Evolutionary conservation across 2,329 filamentous ascomycete genomes (phyloP).

Genomic region (Fusarium ramigenum): DNA sequence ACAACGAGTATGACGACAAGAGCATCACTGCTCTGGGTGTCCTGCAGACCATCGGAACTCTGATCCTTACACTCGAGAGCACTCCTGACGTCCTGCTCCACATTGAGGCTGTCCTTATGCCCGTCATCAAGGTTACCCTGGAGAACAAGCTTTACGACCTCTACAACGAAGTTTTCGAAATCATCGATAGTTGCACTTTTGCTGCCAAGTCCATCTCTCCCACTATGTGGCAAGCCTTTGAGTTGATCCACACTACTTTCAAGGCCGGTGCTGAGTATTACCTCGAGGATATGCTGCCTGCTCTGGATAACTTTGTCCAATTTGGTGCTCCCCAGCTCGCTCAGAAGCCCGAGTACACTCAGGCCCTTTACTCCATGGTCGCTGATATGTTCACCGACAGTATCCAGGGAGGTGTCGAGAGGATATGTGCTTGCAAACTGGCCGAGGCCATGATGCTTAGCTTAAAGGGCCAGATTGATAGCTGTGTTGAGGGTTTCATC

Average conservation of each 20-base stretch:
- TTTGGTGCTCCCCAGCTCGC: constrained; percentile 85
- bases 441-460: constrained; percentile 98
- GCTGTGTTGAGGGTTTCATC: constrained; percentile 88
- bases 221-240: constrained; percentile 99
- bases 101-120: constrained; percentile 95
- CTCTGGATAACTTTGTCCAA: constrained; percentile 96
- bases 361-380: constrained; percentile 93
- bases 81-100: constrained; percentile 95
- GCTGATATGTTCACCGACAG: constrained; percentile 92
- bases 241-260: constrained; percentile 95
- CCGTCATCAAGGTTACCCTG: constrained; percentile 92
- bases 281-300: constrained; percentile 97
- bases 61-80: constrained; percentile 96
- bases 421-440: constrained; percentile 97
- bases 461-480: constrained; percentile 86
- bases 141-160: constrained; percentile 98
- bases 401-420: constrained; percentile 91
- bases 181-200: constrained; percentile 99
- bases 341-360: constrained; percentile 85
- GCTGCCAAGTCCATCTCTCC: constrained; percentile 94
- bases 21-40: constrained; percentile 97
- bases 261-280: constrained; percentile 97
- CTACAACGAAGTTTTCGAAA: constrained; percentile 98
- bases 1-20: constrained; percentile 97
- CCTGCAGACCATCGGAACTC: constrained; percentile 94